Evolutionary conservation across 345 rosid genomes (phyloP), one percentile per base, ranked within the genome.

Genomic region (Heritiera littoralis): DNA sequence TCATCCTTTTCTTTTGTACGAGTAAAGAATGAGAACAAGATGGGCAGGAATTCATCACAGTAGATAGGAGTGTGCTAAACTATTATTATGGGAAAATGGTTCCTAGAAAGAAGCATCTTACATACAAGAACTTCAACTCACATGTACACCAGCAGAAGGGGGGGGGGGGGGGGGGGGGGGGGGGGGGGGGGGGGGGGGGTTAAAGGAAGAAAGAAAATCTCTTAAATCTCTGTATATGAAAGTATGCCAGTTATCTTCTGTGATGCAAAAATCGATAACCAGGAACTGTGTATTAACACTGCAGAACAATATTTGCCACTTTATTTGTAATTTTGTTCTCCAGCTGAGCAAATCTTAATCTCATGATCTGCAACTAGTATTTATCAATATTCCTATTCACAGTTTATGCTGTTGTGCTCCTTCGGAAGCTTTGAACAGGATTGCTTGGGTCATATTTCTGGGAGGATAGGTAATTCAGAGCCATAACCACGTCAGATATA

Each of bases 401-500:
- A 70, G 63, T 60, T 5, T 70, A 75, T 46, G 45, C 54, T 58
- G 82, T 51, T 5, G 17, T 9, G 79, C 72, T 80, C 68, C 74
- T 88, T 49, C 81, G 77, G n/a, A 84, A 69, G 74, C 82, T 85
- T 30, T 76, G 82, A 58, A 74, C 58, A 35, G 82, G 83, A n/a
- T 80, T 86, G 35, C 32, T 72, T 1, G 90, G 86, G 17, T 90
- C 91, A 52, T 88, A 88, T 20, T 82, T 85, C 46, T 94, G 93
- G 41, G 90, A 86, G 10, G 98, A 92, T 59, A 95, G 92, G 82
- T 87, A 95, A 83, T 82, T 86, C 66, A 95, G 87, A 38, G 98
- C 98, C 80, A 82, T 81, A 60, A 95, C 98, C 30, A 95, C 98
- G 81, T 95, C 97, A 1, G 90, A 83, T 78, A 89, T 90, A 20